Conservation (phyloP, 441 rosid species). For the Aleurites moluccanus region DNA sequence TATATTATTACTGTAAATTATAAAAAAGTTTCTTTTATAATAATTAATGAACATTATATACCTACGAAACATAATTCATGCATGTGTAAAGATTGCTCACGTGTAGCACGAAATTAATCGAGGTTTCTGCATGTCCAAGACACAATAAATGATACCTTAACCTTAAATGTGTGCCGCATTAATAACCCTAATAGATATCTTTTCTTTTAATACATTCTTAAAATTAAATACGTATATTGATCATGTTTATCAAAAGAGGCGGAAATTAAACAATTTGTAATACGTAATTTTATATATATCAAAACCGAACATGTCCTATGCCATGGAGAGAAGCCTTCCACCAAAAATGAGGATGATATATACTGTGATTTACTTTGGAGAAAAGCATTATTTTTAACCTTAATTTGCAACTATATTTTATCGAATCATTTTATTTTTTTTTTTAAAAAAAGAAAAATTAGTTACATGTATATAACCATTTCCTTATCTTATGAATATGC, state of each 20-base stretch:
- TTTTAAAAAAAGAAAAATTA: too few species aligned
- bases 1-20: conserved; percentile 19
- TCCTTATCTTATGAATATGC: too few species aligned
- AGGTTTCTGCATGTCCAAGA: conserved; percentile 18
- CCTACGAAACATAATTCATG: conserved; percentile 17
- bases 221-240: too few species aligned
- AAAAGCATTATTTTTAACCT: neutral
- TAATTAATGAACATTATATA: conserved; percentile 22
- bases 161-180: neutral
- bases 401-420: too few species aligned
- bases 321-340: neutral
- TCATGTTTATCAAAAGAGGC: too few species aligned
- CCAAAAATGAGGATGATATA: neutral
- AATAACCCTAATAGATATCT: neutral
- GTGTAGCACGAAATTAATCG: conserved; percentile 1
- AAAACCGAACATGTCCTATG: neutral
- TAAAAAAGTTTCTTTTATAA: conserved; percentile 22
- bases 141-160: neutral
- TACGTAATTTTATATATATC: too few species aligned
- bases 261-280: too few species aligned
- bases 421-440: too few species aligned
- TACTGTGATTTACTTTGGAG: neutral
- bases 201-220: too few species aligned
- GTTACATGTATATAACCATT: too few species aligned
- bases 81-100: neutral